phyloP scores from a whole-genome alignment of 805 yeast genomes.

The Kazachstania psychrophila region DNA sequence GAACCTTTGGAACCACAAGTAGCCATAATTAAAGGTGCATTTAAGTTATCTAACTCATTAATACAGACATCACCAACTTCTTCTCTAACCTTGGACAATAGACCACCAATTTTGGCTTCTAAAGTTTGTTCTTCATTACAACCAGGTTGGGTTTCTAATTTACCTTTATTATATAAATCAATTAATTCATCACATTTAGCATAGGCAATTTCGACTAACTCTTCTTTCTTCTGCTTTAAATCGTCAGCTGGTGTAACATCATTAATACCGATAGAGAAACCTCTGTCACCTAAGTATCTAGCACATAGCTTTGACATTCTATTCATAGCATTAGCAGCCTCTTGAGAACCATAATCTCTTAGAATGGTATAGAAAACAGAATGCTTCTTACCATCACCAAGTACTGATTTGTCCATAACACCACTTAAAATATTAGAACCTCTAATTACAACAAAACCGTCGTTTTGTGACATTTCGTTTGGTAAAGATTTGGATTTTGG shows the following conservation, averaged over 20 bases:
- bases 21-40: constrained; percentile 98
- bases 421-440: constrained; percentile 87
- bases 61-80: constrained; percentile 98
- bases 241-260: constrained; percentile 92
- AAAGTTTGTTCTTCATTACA: constrained; percentile 97
- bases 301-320: constrained; percentile 99
- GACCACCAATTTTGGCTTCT: constrained; percentile 95
- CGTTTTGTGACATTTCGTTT: constrained; percentile 94
- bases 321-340: constrained; percentile 94
- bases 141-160: constrained; percentile 96
- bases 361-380: constrained; percentile 91
- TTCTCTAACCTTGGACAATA: constrained; percentile 93
- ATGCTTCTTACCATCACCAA: constrained; percentile 97
- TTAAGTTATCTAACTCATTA: constrained; percentile 74
- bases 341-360: constrained; percentile 94
- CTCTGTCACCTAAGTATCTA: constrained; percentile 85
- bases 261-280: constrained; percentile 93
- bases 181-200: constrained; percentile 86
- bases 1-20: constrained; percentile 99
- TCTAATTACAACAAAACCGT: constrained; percentile 84
- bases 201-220: constrained; percentile 84
- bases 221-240: constrained; percentile 69
- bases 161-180: constrained; percentile 66
- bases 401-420: constrained; percentile 89
- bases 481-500: constrained; percentile 61